phyloP scores from a whole-genome alignment of 441 rosid genomes.

The Viola pubescens region DNA sequence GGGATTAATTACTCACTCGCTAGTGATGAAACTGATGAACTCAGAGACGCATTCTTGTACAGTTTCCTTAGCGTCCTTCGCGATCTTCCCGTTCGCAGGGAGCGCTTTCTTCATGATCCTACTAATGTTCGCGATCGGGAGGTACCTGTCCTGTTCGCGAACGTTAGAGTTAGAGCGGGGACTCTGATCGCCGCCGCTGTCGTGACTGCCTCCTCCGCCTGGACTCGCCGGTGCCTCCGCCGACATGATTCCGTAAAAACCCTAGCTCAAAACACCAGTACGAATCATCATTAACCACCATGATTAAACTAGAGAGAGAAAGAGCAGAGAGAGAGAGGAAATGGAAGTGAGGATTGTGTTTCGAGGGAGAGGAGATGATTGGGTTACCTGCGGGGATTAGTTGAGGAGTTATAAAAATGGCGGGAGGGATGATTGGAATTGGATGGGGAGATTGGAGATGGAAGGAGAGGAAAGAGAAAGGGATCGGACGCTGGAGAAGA shows the following conservation, averaged over 20 bases:
- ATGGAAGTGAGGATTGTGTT: background rate
- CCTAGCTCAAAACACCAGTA: constrained; percentile 24
- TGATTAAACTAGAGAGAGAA: background rate
- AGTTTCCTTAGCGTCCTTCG: constrained; percentile 88
- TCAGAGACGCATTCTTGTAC: constrained; percentile 97
- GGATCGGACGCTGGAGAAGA: constrained; percentile 97
- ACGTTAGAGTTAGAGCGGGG: constrained; percentile 50
- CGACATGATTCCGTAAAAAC: constrained; percentile 33
- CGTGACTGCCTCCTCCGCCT: constrained; percentile 73
- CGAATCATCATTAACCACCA: background rate
- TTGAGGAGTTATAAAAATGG: constrained; percentile 28
- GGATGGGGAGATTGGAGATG: constrained; percentile 19
- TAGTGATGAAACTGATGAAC: constrained; percentile 94
- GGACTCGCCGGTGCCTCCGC: constrained; percentile 67
- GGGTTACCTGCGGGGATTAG: background rate
- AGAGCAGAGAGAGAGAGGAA: background rate
- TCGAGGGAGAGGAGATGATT: too few species aligned
- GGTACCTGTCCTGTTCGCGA: constrained; percentile 82
- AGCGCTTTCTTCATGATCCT: constrained; percentile 95
- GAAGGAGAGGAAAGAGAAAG: constrained; percentile 26
- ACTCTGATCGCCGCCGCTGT: constrained; percentile 82
- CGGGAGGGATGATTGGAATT: constrained; percentile 38
- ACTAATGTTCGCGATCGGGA: constrained; percentile 89
- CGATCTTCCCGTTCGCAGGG: constrained; percentile 91
- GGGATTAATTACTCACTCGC: constrained; percentile 54